Percentiles rank a stretch among this genome's conserved stretches.
phyloP scores from a whole-genome alignment of 2,329 filamentous ascomycete species.

The Raffaelea albimanens region DNA sequence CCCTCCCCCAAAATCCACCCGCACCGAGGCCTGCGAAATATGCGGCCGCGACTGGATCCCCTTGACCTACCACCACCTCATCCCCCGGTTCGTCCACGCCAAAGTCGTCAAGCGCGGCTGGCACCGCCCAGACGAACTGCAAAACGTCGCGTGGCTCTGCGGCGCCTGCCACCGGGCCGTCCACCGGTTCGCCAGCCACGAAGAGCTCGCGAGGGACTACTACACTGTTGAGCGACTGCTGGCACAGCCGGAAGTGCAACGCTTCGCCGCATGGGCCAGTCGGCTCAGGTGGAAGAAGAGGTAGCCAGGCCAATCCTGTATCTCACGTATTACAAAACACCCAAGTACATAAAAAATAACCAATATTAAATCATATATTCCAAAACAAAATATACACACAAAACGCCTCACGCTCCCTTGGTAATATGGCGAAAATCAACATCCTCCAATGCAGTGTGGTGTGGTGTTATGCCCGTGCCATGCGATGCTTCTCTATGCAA shows the following conservation, averaged over 20 bases:
- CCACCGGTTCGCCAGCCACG: constrained; percentile 64
- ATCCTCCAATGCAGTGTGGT: too few species aligned
- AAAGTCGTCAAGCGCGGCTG: constrained; percentile 70
- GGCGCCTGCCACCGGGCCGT: constrained; percentile 77
- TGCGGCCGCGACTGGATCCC: constrained; percentile 66
- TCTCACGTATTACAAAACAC: too few species aligned
- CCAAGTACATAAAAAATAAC: not conserved
- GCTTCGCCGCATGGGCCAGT: constrained; percentile 65
- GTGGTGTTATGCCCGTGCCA: too few species aligned
- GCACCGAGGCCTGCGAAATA: constrained; percentile 58
- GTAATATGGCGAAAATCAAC: too few species aligned
- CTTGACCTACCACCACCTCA: constrained; percentile 76
- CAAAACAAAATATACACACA: too few species aligned
- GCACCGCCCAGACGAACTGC: constrained; percentile 65
- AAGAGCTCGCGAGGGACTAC: constrained; percentile 64
- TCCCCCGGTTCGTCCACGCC: constrained; percentile 67
- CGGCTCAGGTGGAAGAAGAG: constrained; percentile 63
- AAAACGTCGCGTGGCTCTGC: constrained; percentile 80
- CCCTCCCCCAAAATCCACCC: constrained; percentile 46
- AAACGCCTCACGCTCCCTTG: too few species aligned
- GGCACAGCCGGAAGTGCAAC: constrained; percentile 60
- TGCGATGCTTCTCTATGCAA: not conserved
- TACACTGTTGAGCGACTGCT: constrained; percentile 65
- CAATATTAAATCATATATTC: too few species aligned
- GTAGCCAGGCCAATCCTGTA: constrained; percentile 6